Conservation (phyloP, 2,329 filamentous ascomycete genomes). For the Cytospora mali region DNA sequence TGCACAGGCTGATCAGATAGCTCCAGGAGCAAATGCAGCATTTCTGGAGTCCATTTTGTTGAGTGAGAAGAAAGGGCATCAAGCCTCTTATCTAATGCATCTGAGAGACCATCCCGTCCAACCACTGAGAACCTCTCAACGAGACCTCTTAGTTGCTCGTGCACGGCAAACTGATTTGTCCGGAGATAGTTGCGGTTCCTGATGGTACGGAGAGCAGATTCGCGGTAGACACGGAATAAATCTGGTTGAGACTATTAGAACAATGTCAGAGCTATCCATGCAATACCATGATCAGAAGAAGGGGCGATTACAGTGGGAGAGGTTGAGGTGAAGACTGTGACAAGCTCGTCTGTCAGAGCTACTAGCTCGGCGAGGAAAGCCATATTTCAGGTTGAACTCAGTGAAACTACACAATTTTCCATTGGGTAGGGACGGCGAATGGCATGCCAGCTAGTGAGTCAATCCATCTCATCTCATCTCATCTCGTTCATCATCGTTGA, state of each 20-base stretch:
- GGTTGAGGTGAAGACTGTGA: constrained; percentile 63
- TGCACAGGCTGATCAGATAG: constrained; percentile 79
- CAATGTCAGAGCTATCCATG: constrained; percentile 19
- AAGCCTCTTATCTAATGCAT: constrained; percentile 58
- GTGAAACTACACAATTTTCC: neutral
- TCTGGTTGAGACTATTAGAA: constrained; percentile 35
- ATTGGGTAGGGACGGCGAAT: neutral
- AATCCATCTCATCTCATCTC: too few relatives aligned
- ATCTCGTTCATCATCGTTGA: neutral
- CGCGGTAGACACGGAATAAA: constrained; percentile 49
- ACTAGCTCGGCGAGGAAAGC: constrained; percentile 68
- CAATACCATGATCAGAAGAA: constrained; percentile 13
- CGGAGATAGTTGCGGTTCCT: constrained; percentile 61
- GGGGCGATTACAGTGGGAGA: constrained; percentile 51
- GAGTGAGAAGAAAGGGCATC: constrained; percentile 35
- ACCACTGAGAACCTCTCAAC: constrained; percentile 86
- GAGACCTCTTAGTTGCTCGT: constrained; percentile 66
- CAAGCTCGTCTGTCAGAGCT: constrained; percentile 69
- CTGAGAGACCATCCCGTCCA: constrained; percentile 77
- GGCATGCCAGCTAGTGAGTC: neutral
- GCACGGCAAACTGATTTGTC: constrained; percentile 76
- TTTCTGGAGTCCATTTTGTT: constrained; percentile 75
- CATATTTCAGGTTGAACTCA: constrained; percentile 52
- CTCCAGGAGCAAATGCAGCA: constrained; percentile 75
- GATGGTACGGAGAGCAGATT: constrained; percentile 54